These are phyloP conservation scores for Entomortierella beljakovae DNA, from an alignment of 192 early-diverging fungal genomes.

Conservation along the genomic window DNA sequence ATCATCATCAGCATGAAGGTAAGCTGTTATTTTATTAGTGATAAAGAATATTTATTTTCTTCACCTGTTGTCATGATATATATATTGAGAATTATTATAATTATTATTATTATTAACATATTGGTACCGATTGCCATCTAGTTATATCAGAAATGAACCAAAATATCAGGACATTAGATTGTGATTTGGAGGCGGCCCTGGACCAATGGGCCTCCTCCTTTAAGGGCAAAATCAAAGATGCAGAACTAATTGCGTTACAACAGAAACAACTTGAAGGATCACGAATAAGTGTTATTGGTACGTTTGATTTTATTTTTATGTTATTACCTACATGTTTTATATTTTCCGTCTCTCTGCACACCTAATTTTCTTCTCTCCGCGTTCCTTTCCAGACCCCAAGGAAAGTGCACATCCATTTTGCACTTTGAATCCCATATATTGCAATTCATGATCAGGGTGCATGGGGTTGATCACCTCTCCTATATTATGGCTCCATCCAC, in stretches of 20 bases:
- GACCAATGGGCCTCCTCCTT: background rate
- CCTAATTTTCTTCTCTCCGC: no score
- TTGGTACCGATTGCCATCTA: background rate
- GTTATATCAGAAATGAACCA: constrained; percentile 1
- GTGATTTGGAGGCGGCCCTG: background rate
- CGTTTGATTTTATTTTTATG: background rate
- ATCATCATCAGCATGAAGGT: no score
- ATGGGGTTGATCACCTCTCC: constrained; percentile 42
- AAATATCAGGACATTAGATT: background rate
- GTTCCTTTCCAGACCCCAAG: no score
- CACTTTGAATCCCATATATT: no score
- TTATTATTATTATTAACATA: no score
- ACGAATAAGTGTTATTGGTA: background rate
- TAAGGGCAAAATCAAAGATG: background rate
- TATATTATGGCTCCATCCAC: constrained; percentile 15
- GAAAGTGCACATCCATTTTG: no score
- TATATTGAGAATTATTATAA: no score
- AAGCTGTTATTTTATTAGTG: no score
- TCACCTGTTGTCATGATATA: no score
- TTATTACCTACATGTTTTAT: background rate
- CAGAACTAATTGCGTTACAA: background rate
- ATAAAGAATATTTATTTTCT: no score
- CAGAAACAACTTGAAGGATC: background rate
- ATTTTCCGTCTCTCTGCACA: no score
- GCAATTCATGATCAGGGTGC: no score